Conservation (phyloP, 148 eudicot genomes). For the Chenopodium suecicum region DNA sequence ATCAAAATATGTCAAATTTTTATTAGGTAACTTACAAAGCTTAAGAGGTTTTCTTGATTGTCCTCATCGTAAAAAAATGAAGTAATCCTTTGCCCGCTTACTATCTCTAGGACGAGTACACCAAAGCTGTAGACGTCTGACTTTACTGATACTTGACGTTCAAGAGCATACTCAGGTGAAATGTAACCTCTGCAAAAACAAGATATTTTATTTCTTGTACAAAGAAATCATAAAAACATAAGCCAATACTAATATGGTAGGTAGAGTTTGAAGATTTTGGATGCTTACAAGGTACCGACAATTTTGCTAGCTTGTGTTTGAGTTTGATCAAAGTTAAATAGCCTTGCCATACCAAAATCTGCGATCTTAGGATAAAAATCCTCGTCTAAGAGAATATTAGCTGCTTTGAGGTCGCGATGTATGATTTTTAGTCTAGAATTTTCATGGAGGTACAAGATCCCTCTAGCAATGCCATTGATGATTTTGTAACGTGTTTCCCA, state of each 20-base stretch:
- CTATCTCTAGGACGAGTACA: conserved; percentile 30
- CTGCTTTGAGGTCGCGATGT: conserved; percentile 40
- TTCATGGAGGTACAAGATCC: conserved; percentile 37
- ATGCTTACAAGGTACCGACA: conserved; percentile 32
- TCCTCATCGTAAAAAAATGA: background rate
- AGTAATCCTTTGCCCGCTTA: conserved; percentile 26
- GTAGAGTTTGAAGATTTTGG: no score
- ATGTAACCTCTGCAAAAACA: conserved; percentile 26
- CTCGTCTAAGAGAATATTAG: conserved; percentile 29
- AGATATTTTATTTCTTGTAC: background rate
- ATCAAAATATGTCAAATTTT: background rate
- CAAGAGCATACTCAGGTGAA: conserved; percentile 31
- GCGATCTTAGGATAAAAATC: conserved; percentile 39
- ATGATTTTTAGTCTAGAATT: conserved; percentile 32
- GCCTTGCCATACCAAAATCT: conserved; percentile 40
- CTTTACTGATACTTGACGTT: conserved; percentile 27
- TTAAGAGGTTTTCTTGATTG: conserved; percentile 17
- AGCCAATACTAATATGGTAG: background rate
- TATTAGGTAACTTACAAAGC: conserved; percentile 6
- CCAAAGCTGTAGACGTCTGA: conserved; percentile 34
- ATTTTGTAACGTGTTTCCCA: conserved; percentile 30
- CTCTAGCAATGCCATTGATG: conserved; percentile 31
- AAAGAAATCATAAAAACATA: no score
- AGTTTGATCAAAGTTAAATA: conserved; percentile 22
- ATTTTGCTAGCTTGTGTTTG: conserved; percentile 28